Conservation (phyloP, 2,329 filamentous ascomycete genomes). For the Cladophialophora carrionii region DNA sequence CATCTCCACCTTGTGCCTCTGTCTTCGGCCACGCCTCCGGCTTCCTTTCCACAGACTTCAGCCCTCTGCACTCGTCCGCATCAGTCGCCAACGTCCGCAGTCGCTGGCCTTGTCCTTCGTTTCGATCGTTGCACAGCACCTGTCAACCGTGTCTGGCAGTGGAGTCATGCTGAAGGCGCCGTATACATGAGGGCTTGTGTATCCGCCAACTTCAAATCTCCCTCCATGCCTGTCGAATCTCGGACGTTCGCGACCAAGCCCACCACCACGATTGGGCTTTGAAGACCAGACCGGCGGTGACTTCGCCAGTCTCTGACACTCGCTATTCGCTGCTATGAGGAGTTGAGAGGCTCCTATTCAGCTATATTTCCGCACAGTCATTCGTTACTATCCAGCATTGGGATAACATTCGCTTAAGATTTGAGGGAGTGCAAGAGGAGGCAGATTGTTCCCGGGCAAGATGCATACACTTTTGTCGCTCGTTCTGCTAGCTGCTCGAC, state of each 20-base stretch:
- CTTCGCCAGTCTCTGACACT: slow-evolving; percentile 10
- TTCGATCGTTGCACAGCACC: slow-evolving; percentile 10
- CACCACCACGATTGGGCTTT: slow-evolving; percentile 4
- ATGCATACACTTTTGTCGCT: slow-evolving; percentile 25
- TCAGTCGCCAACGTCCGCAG: slow-evolving; percentile 9
- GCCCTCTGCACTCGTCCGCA: slow-evolving; percentile 9
- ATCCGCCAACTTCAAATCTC: slow-evolving; percentile 4
- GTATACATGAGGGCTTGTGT: slow-evolving; percentile 3
- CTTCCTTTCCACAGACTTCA: slow-evolving; percentile 12
- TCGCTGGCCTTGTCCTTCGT: slow-evolving; percentile 13
- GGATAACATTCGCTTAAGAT: slow-evolving; percentile 17
- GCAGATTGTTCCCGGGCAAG: slow-evolving; percentile 1
- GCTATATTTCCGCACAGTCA: slow-evolving; percentile 22
- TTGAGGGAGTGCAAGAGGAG: slow-evolving; percentile 14
- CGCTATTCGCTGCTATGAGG: slow-evolving; percentile 20
- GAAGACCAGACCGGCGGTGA: slow-evolving; percentile 6
- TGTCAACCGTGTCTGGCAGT: neutral
- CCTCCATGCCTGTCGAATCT: slow-evolving; percentile 19
- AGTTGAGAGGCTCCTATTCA: slow-evolving; percentile 8
- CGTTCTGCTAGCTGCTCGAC: slow-evolving; percentile 11
- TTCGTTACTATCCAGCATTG: slow-evolving; percentile 19
- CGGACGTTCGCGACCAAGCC: slow-evolving; percentile 8
- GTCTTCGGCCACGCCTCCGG: slow-evolving; percentile 4
- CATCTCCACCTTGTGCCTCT: slow-evolving; percentile 11
- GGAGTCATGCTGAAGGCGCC: neutral